Base-by-base conservation (phyloP, 805 yeast species). In the Yarrowia sp. region DNA sequence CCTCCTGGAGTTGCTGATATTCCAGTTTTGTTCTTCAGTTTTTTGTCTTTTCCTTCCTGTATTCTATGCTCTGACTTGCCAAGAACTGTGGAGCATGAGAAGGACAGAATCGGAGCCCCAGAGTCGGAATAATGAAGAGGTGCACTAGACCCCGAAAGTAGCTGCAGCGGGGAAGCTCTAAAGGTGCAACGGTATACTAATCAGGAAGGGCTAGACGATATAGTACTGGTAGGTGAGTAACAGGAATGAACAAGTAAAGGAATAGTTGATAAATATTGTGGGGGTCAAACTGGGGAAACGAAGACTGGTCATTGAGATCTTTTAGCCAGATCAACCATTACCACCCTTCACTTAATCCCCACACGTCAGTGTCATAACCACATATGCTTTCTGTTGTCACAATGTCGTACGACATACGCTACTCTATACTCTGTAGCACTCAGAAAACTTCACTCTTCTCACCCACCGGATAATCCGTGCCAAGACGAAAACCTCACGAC, bases 401-500 rank as follows among this genome's bases (percentile, higher is more conserved):
- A 26, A 26, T 26, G 32, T 26, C 32, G 32, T 26, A 26, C 7
- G 32, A 26, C 32, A 19, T 26, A 5, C n/a, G n/a, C n/a, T n/a
- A n/a, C n/a, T n/a, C n/a, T 2, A 26, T 3, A 2, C 32, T 26
- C 32, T 26, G 32, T 5, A 26, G 32, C 32, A 26, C 32, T 26
- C 7, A 19, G 19, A 19, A 19, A 19, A 19, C 19, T 19, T 19
- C 1, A 19, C 19, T 19, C 19, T 19, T 48, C 53, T 48, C 38
- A 12, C 19, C 11, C 58, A 16, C 32, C 43, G 58, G 58, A 53
- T 53, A 36, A 53, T 53, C 58, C 58, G 58, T 14, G 58, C 58
- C 58, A 53, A 53, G 58, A 53, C 58, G 58, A 53, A 8, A 53
- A 53, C 41, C 52, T 14, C 36, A 15, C 16, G 5, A 11, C 15